Evolutionary conservation across 176 grass and related monocot species (phyloP).

Genomic region (Cenchrus fungigraminus): DNA sequence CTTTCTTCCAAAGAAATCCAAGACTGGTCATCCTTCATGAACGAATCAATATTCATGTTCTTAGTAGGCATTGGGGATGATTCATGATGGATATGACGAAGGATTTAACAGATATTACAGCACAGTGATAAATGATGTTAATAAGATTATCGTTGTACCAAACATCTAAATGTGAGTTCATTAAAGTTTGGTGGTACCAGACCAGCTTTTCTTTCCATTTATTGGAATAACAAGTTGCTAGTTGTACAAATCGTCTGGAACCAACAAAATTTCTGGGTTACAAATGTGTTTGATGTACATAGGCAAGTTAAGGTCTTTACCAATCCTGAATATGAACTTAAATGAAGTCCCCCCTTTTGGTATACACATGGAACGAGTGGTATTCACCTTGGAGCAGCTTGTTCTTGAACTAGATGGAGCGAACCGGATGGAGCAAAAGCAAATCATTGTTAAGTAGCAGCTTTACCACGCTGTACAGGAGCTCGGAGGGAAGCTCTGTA

Average conservation of each 20-base stretch:
- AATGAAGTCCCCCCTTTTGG: background rate
- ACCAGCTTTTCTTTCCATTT: background rate
- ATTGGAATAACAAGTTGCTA: background rate
- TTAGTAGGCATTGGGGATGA: background rate
- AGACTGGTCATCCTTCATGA: background rate
- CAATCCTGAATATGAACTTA: constrained; percentile 19
- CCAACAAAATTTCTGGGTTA: background rate
- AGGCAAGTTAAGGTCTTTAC: constrained; percentile 28
- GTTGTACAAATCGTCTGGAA: background rate
- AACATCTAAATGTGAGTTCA: background rate
- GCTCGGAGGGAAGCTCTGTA: constrained; percentile 79
- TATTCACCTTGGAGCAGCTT: constrained; percentile 24
- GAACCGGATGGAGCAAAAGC: background rate
- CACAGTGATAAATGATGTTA: background rate
- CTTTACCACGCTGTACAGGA: constrained; percentile 58
- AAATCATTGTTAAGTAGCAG: constrained; percentile 28
- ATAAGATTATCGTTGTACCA: background rate
- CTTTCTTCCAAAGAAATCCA: constrained; percentile 3
- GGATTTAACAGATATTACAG: background rate
- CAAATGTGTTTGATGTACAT: constrained; percentile 28
- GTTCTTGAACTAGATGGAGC: constrained; percentile 26
- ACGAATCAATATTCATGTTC: background rate
- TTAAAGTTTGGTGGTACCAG: background rate
- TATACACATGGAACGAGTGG: constrained; percentile 13
- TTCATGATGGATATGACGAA: background rate